Conservation (phyloP, 2,329 filamentous ascomycete genomes). For the Pseudophaeomoniella oleicola region DNA sequence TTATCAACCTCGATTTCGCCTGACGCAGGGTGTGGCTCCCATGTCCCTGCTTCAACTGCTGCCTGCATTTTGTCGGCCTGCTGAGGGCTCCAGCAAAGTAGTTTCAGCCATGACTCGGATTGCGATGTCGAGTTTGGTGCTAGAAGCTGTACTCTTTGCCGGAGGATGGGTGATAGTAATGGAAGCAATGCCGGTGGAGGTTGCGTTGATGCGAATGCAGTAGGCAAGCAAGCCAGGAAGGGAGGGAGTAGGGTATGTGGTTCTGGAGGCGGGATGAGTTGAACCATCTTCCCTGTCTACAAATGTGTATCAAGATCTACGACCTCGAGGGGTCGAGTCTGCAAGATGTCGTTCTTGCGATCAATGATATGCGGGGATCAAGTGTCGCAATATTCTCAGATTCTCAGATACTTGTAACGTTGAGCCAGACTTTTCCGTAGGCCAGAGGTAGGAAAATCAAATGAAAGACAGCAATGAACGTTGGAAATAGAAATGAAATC, state of each 20-base stretch:
- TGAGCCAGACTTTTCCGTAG: no score
- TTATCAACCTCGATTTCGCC: slow-evolving; percentile 50
- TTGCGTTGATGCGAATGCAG: slow-evolving; percentile 42
- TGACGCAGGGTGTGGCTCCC: slow-evolving; percentile 50
- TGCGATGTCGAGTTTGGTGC: slow-evolving; percentile 27
- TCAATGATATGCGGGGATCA: not conserved
- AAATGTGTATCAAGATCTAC: no score
- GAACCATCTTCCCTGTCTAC: slow-evolving; percentile 32
- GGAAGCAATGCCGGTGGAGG: slow-evolving; percentile 47
- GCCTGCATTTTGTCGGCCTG: slow-evolving; percentile 38
- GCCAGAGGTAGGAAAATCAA: no score
- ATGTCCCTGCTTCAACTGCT: slow-evolving; percentile 36
- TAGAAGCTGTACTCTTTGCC: slow-evolving; percentile 45
- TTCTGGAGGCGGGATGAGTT: slow-evolving; percentile 39
- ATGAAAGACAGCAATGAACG: no score
- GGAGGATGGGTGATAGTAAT: slow-evolving; percentile 47
- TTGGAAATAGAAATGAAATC: no score
- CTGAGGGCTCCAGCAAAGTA: slow-evolving; percentile 43
- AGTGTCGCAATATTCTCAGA: no score
- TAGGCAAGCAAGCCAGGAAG: slow-evolving; percentile 48
- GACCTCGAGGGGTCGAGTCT: not conserved
- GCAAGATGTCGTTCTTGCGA: not conserved
- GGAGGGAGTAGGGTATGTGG: slow-evolving; percentile 44
- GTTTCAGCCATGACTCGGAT: slow-evolving; percentile 40
- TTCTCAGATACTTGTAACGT: no score